Evolutionary conservation across 306 rosid genomes (phyloP).

Genomic region (Boehmeria nivea): DNA sequence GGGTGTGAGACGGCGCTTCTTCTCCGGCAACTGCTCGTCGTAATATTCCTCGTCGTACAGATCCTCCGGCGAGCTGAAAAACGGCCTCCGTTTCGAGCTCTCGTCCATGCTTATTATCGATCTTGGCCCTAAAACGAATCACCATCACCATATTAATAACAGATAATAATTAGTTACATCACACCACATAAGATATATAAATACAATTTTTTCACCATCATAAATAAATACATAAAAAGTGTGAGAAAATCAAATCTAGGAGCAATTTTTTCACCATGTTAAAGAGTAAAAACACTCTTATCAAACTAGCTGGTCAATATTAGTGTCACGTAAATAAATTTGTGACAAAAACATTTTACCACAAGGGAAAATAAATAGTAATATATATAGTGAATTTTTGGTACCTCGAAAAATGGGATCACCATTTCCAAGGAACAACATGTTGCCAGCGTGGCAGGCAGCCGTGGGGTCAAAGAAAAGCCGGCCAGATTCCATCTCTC

Average conservation of each 20-base stretch:
- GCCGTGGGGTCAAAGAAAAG: constrained; percentile 50
- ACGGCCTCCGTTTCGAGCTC: constrained; percentile 65
- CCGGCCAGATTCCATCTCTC: constrained; percentile 56
- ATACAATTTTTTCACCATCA: neutral
- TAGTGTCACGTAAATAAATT: neutral
- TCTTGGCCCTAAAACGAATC: constrained; percentile 31
- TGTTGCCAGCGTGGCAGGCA: constrained; percentile 50
- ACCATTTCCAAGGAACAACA: constrained; percentile 69
- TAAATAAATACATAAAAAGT: no score
- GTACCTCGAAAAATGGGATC: constrained; percentile 68
- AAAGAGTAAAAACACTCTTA: no score
- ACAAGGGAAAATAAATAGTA: neutral
- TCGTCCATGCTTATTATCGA: constrained; percentile 71
- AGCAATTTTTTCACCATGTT: no score
- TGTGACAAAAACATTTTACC: neutral
- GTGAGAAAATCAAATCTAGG: no score
- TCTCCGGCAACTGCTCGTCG: constrained; percentile 89
- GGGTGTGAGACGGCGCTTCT: constrained; percentile 91
- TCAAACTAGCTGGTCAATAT: neutral
- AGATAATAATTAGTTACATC: no score
- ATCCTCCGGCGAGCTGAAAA: constrained; percentile 78
- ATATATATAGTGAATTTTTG: neutral
- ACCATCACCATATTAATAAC: neutral
- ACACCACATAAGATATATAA: neutral
- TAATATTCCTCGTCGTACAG: constrained; percentile 79